Evolutionary conservation across 371 early-diverging fungal genomes (phyloP), one percentile per base, ranked within the genome.

Genomic region (Fennellomyces sp.): DNA sequence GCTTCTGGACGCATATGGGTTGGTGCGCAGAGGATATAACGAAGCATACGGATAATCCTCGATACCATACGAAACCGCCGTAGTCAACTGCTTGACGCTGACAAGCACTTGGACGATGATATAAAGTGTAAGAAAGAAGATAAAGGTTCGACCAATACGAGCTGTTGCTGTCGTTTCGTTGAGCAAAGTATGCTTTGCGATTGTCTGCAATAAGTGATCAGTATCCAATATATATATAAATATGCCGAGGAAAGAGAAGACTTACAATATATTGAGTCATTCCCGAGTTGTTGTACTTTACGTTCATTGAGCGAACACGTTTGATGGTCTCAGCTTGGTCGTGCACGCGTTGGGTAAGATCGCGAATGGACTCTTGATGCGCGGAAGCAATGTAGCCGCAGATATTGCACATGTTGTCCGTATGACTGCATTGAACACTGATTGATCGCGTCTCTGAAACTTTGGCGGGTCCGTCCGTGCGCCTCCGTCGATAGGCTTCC

Each of bases 321-420:
- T 4, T 19, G 23, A 45, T 45, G 5, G 45, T 45, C 23, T 45
- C 45, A 23, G 45, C 45, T 45, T 45, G 45, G n/a, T 45, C 45
- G 17, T 45, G 45, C n/a, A 45, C 45, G 23, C 45, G 45, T 45
- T 21, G 21, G 7, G 45, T 45, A 23, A 45, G 45, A 45, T 45
- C 45, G 10, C n/a, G 21, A 23, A 45, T 45, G n/a, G 45, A 10
- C 17, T 21, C 6, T 45, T 45, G 23, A 23, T 45, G 45, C 23
- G 17, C 45, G 3, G 45, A 19, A 45, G 45, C 45, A 45, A 45
- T 45, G 23, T 45, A 45, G n/a, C 45, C 45, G n/a, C 45, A 45
- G 3, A n/a, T 23, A 17, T 45, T 25, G 23, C 45, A 45, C 23
- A 45, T 23, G 17, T 45, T 25, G 2, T 2, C 2, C 12, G 21